phyloP scores from a whole-genome alignment of 768 basidiomycete species.

The Termitomyces sp. region DNA sequence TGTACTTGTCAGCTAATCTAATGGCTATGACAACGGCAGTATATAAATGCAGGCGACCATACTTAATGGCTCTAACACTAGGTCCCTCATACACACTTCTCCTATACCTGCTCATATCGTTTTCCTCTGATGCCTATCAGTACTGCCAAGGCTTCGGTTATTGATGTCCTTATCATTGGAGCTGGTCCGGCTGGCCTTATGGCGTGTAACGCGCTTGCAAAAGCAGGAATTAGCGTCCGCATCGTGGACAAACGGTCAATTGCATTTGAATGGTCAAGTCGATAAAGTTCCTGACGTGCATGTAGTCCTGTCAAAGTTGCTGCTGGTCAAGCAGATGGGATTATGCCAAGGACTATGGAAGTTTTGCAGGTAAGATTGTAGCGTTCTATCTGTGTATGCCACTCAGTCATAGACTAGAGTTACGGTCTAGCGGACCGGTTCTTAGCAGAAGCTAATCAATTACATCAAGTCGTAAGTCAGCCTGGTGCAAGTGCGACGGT shows the following conservation, averaged over 20 bases:
- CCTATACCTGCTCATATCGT: neutral
- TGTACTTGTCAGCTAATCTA: neutral
- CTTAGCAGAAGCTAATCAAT: slow-evolving; percentile 56
- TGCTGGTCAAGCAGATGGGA: slow-evolving; percentile 56
- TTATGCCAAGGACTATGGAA: slow-evolving; percentile 49
- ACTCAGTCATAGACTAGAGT: slow-evolving; percentile 38
- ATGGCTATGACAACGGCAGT: neutral
- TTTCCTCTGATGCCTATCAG: slow-evolving; percentile 17
- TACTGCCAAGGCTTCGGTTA: slow-evolving; percentile 26
- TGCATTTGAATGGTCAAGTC: neutral
- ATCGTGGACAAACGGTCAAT: slow-evolving; percentile 56
- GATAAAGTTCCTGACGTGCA: neutral
- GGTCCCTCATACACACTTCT: neutral
- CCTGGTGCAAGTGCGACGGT: neutral
- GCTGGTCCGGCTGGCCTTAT: slow-evolving; percentile 62
- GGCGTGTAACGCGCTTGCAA: slow-evolving; percentile 59
- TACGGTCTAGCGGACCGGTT: slow-evolving; percentile 70
- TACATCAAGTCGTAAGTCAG: slow-evolving; percentile 61
- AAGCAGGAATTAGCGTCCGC: slow-evolving; percentile 50
- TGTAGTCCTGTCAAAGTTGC: slow-evolving; percentile 40
- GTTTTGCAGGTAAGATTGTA: slow-evolving; percentile 39
- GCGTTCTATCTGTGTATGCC: neutral
- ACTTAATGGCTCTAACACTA: neutral
- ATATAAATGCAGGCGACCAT: neutral
- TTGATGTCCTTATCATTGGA: slow-evolving; percentile 59